Evolutionary conservation across 2,329 filamentous ascomycete genomes (phyloP), one percentile per base, ranked within the genome.

Genomic region (Paecilomyces niveus): DNA sequence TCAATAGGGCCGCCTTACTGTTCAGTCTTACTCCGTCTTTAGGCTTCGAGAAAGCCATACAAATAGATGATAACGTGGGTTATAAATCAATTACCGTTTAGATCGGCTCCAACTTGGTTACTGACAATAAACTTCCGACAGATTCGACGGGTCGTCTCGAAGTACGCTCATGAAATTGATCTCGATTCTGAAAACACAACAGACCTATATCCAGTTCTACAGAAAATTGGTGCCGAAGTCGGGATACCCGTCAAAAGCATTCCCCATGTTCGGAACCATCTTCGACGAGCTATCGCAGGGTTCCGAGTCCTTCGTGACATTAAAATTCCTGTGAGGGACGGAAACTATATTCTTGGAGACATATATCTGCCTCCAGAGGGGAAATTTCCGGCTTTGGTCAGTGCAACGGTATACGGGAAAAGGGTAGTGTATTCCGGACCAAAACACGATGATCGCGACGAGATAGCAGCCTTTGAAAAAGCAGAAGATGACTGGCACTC

Each of bases 401-500:
- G 53, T 33, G 32, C 29, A 22, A 54, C 53, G 13, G 21, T 54
- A 13, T 54, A 54, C 35, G 53, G 53, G 15, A 54, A 32, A 54
- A 9, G 53, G n/a, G 53, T 54, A 33, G 21, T 54, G 21, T 54
- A 31, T 32, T 29, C 24, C 9, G 53, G 53, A 10, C 53, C 53
- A 35, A 33, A 33, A 33, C 53, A 18, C 35, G 53, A 33, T 21
- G 35, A 32, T 32, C 26, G 13, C 24, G 53, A 54, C 11, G 53
- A 54, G 22, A 33, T 54, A 29, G 22, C 9, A 13, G 53, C 22
- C 13, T 54, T 54, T n/a, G 53, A 54, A 32, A 54, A 54, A 18
- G 53, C 53, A 26, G 53, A 54, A 54, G 53, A 54, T 21, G 53
- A 54, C 29, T 54, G 53, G 53, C 53, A 54, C 24, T 54, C 53